A percentile compares a stretch with the other conserved stretches of the same genome.
These are phyloP conservation scores for Alectoria sarmentosa DNA, from an alignment of 495 filamentous ascomycete genomes.

Conservation along the genomic window DNA sequence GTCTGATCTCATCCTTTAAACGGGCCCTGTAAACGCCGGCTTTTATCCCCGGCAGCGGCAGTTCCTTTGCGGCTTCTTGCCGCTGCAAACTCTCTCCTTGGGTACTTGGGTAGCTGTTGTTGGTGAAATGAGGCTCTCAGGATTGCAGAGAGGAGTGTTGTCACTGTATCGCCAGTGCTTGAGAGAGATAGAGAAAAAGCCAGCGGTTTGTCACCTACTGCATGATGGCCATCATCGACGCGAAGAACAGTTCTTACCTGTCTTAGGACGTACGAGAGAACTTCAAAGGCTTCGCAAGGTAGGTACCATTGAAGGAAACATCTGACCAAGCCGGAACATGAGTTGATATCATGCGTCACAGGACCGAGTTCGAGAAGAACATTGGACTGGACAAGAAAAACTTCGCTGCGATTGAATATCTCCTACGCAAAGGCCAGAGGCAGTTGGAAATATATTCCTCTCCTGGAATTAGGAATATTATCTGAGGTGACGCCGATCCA, in stretches of 20 bases:
- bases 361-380: slow-evolving; percentile 71
- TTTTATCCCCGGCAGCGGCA: background rate
- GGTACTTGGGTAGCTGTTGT: background rate
- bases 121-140: slow-evolving; percentile 56
- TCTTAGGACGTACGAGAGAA: slow-evolving; percentile 43
- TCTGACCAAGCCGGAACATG: slow-evolving; percentile 9
- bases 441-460: slow-evolving; percentile 82
- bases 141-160: slow-evolving; percentile 86
- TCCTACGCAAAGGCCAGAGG: slow-evolving; percentile 74
- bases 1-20: background rate
- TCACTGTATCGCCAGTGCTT: slow-evolving; percentile 81
- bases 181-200: slow-evolving; percentile 73
- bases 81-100: background rate
- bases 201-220: slow-evolving; percentile 46
- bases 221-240: slow-evolving; percentile 3
- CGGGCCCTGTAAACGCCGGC: slow-evolving; percentile 6
- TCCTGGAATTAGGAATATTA: slow-evolving; percentile 77
- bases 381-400: slow-evolving; percentile 72
- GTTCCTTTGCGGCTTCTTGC: background rate
- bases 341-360: slow-evolving; percentile 28
- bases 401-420: slow-evolving; percentile 80
- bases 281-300: slow-evolving; percentile 52
- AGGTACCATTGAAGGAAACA: slow-evolving; percentile 35
- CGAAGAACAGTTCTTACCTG: slow-evolving; percentile 16
- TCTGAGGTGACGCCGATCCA: slow-evolving; percentile 25